Evolutionary conservation across 257 asterid genomes (phyloP).

Genomic region (Cruciata laevipes): DNA sequence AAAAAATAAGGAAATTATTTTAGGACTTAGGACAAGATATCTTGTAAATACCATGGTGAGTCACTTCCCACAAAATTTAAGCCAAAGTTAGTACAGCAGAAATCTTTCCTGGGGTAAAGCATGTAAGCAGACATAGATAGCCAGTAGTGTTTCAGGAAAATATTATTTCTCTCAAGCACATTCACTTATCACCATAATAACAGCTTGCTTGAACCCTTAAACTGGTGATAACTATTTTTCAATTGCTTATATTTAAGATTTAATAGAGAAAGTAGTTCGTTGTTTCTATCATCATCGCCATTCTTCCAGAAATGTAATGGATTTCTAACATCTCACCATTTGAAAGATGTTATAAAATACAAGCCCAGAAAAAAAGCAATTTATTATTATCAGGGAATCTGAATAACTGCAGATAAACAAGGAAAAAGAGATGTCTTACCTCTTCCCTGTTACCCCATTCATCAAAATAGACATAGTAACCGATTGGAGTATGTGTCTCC

Average conservation of each 20-base stretch:
- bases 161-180: background rate
- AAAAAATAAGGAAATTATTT: background rate
- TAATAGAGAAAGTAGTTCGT: background rate
- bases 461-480: constrained; percentile 64
- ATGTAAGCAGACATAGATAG: background rate
- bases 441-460: constrained; percentile 98
- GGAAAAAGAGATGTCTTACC: constrained; percentile 35
- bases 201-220: background rate
- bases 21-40: background rate
- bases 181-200: background rate
- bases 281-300: background rate
- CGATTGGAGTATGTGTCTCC: constrained; percentile 75
- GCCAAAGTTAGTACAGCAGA: background rate
- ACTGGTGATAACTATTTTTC: background rate
- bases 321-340: background rate
- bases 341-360: background rate
- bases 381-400: background rate
- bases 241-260: background rate
- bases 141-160: background rate
- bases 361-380: background rate
- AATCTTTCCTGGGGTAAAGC: background rate
- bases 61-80: background rate
- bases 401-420: background rate
- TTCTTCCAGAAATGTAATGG: background rate
- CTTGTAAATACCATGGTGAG: background rate